phyloP scores from a whole-genome alignment of 2,329 filamentous ascomycete genomes.

The Cercospora sp. region DNA sequence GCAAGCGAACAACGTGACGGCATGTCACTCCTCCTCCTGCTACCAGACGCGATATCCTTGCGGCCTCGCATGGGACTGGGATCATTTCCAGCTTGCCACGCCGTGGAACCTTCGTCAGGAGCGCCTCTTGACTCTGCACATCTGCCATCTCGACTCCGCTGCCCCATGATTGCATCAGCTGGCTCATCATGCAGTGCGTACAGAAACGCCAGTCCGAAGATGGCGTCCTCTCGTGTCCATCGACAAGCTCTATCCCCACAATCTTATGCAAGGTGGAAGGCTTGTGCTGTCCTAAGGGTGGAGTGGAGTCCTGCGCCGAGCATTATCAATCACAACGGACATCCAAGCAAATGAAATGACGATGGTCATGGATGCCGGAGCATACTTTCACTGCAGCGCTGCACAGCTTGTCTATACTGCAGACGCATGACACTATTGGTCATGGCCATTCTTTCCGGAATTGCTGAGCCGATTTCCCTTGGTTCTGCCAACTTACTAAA shows the following conservation, averaged over 20 bases:
- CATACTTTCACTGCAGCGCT: slow-evolving; percentile 4
- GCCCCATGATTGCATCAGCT: not conserved
- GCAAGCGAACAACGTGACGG: not conserved
- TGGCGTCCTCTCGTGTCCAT: not conserved
- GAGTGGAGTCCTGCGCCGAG: not conserved
- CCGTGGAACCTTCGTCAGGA: not conserved
- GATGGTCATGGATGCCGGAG: slow-evolving; percentile 11
- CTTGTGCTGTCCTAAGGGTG: not conserved
- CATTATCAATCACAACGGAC: not conserved
- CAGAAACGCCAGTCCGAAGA: not conserved
- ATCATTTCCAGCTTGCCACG: not conserved
- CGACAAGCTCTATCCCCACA: not conserved
- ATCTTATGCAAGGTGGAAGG: not conserved
- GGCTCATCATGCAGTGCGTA: not conserved
- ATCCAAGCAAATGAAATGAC: slow-evolving; percentile 15
- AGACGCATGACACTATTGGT: not conserved
- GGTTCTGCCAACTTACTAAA: not conserved
- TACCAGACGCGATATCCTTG: not conserved
- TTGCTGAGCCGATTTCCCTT: not conserved
- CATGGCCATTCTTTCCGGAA: not conserved
- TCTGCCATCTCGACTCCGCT: not conserved
- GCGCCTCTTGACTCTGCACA: not conserved
- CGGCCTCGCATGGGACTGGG: not conserved
- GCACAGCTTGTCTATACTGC: slow-evolving; percentile 1
- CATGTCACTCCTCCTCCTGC: not conserved